Percentiles rank a stretch among this genome's conserved stretches.
These are phyloP conservation scores for Tolypocladium ophioglossoides DNA, from an alignment of 2,329 filamentous ascomycete genomes.

Conservation along the genomic window DNA sequence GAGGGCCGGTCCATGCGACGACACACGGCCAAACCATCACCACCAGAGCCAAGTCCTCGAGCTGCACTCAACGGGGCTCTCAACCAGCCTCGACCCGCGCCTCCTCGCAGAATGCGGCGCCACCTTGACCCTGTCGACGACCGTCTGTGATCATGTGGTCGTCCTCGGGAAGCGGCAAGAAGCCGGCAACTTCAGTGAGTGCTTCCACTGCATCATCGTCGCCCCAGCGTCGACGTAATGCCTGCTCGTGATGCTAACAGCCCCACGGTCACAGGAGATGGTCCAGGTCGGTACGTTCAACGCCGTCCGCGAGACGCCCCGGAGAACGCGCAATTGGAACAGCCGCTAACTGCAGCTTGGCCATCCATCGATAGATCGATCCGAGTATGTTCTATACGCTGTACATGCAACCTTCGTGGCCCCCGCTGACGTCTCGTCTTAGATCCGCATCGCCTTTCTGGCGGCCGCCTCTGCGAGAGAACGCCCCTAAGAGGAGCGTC, in stretches of 20 bases:
- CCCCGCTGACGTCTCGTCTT: slow-evolving; percentile 17
- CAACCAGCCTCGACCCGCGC: slow-evolving; percentile 13
- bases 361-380: slow-evolving; percentile 37
- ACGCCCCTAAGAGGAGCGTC: slow-evolving; percentile 38
- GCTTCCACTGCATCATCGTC: slow-evolving; percentile 8
- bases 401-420: slow-evolving; percentile 1
- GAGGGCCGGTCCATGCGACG: not conserved
- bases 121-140: slow-evolving; percentile 11
- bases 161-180: slow-evolving; percentile 56
- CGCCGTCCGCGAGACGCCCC: not conserved
- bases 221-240: slow-evolving; percentile 1
- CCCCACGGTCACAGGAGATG: slow-evolving; percentile 70
- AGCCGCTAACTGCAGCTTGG: slow-evolving; percentile 15
- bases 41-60: slow-evolving; percentile 1
- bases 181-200: slow-evolving; percentile 60
- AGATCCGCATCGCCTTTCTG: slow-evolving; percentile 88
- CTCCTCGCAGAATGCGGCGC: slow-evolving; percentile 20
- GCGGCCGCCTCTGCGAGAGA: slow-evolving; percentile 49
- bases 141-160: slow-evolving; percentile 46
- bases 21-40: not conserved
- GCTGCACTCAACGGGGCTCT: slow-evolving; percentile 7
- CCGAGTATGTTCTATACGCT: slow-evolving; percentile 42
- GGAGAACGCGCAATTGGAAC: slow-evolving; percentile 5
- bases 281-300: slow-evolving; percentile 83
- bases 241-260: slow-evolving; percentile 21